Percentiles rank a stretch among this genome's conserved stretches.
Evolutionary conservation across 2,329 filamentous ascomycete species (phyloP).

Genomic region (Hypoxylon sp.): DNA sequence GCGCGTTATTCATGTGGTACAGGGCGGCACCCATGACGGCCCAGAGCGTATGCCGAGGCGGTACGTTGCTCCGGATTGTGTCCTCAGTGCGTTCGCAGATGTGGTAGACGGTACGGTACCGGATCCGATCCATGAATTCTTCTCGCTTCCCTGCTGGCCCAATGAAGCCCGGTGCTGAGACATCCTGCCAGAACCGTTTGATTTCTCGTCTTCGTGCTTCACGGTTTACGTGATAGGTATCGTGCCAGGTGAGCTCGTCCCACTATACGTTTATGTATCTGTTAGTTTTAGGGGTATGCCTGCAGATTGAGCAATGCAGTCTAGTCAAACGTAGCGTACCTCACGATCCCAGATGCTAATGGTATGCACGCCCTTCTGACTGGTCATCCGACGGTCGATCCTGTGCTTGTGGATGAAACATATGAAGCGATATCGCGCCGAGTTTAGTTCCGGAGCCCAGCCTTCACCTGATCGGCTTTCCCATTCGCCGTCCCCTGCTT

Average conservation of each 20-base stretch:
- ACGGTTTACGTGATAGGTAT: conserved; percentile 39
- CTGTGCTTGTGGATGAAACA: conserved; percentile 48
- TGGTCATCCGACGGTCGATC: conserved; percentile 21
- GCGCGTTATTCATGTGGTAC: conserved; percentile 44
- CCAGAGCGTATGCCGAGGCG: conserved; percentile 42
- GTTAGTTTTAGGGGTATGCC: neutral
- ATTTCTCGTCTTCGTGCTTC: conserved; percentile 35
- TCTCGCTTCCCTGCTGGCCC: neutral
- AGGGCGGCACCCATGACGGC: conserved; percentile 39
- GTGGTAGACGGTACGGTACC: conserved; percentile 45
- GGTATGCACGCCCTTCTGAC: conserved; percentile 41
- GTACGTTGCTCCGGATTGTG: conserved; percentile 26
- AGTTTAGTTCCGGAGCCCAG: neutral
- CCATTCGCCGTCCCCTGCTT: neutral
- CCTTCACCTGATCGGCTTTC: neutral
- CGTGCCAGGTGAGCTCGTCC: conserved; percentile 47
- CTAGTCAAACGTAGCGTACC: conserved; percentile 28
- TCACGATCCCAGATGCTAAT: conserved; percentile 49
- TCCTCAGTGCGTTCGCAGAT: conserved; percentile 34
- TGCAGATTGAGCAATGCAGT: neutral
- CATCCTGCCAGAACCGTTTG: conserved; percentile 37
- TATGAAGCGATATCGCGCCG: conserved; percentile 43
- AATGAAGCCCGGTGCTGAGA: conserved; percentile 13
- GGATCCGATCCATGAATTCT: conserved; percentile 38
- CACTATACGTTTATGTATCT: conserved; percentile 15